Percentiles rank a stretch among this genome's conserved stretches.
These are phyloP conservation scores for Ceratobasidium sp. DNA, from an alignment of 1,284 basidiomycete species.

Conservation along the genomic window DNA sequence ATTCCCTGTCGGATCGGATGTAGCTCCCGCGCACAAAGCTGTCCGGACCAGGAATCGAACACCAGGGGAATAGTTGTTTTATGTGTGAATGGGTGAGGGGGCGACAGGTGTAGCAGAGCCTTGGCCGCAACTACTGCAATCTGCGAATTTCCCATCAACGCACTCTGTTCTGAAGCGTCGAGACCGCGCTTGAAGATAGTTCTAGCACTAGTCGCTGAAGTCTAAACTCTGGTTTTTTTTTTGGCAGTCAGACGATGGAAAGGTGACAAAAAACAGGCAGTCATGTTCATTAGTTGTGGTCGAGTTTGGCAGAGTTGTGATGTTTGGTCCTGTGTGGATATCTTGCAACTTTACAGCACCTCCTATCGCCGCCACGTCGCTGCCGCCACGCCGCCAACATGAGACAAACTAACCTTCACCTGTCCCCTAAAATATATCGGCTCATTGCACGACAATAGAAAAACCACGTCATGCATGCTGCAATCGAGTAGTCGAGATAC, in stretches of 20 bases:
- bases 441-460: not conserved
- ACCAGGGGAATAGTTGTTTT: not conserved
- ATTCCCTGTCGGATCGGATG: conserved; percentile 7
- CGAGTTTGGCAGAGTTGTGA: not conserved
- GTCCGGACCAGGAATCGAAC: conserved; percentile 1
- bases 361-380: conserved; percentile 1
- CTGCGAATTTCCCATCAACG: not conserved
- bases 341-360: not conserved
- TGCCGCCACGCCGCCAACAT: not conserved
- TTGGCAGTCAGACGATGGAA: not conserved
- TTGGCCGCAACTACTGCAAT: conserved; percentile 11
- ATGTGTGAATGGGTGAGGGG: not conserved
- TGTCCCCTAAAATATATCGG: not conserved
- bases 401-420: not conserved
- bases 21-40: not conserved
- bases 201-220: not conserved
- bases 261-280: too few relatives aligned
- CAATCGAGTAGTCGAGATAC: conserved; percentile 12
- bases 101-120: not conserved
- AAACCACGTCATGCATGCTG: not conserved
- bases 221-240: not conserved
- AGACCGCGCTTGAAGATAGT: not conserved
- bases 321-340: not conserved
- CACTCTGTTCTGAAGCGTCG: not conserved
- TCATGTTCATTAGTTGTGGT: not conserved